phyloP scores from a whole-genome alignment of 2,329 filamentous ascomycete species.

The Ceratocystis destructans region DNA sequence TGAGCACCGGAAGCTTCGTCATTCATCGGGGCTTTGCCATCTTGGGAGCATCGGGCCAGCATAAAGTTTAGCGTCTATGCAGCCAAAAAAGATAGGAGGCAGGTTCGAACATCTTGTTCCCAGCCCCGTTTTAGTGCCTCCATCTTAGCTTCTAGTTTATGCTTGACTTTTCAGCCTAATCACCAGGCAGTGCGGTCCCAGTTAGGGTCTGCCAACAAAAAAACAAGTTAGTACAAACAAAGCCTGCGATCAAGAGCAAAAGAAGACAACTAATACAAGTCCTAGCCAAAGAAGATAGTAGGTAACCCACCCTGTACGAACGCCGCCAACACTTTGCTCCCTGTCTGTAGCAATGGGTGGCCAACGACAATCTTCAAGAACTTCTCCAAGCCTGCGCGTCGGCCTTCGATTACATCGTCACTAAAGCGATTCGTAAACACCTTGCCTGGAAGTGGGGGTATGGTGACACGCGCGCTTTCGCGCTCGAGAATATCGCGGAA shows the following conservation, averaged over 20 bases:
- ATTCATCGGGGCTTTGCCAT: not conserved
- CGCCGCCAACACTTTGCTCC: slow-evolving; percentile 86
- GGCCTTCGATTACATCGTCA: slow-evolving; percentile 94
- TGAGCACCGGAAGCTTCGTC: not conserved
- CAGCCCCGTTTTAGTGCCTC: not conserved
- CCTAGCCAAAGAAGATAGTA: not conserved
- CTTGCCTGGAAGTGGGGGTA: slow-evolving; percentile 89
- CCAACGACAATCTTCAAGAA: slow-evolving; percentile 97
- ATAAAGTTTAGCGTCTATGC: no score
- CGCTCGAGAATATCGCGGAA: slow-evolving; percentile 97
- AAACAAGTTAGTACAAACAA: not conserved
- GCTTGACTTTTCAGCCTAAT: slow-evolving; percentile 22
- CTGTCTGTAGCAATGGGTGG: slow-evolving; percentile 90
- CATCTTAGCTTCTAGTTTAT: not conserved
- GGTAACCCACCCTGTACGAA: slow-evolving; percentile 73
- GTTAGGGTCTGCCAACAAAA: slow-evolving; percentile 49
- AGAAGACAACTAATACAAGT: not conserved
- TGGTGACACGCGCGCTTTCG: slow-evolving; percentile 85
- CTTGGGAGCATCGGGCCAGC: not conserved
- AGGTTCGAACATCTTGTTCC: not conserved
- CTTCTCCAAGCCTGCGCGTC: slow-evolving; percentile 79
- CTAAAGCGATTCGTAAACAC: slow-evolving; percentile 97
- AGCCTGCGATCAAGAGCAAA: not conserved
- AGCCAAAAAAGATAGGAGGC: no score
- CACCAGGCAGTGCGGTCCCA: slow-evolving; percentile 89